A percentile compares a stretch with the other conserved stretches of the same genome.
These are phyloP conservation scores for Steccherinum ochraceum DNA, from an alignment of 768 basidiomycete species.

Conservation along the genomic window DNA sequence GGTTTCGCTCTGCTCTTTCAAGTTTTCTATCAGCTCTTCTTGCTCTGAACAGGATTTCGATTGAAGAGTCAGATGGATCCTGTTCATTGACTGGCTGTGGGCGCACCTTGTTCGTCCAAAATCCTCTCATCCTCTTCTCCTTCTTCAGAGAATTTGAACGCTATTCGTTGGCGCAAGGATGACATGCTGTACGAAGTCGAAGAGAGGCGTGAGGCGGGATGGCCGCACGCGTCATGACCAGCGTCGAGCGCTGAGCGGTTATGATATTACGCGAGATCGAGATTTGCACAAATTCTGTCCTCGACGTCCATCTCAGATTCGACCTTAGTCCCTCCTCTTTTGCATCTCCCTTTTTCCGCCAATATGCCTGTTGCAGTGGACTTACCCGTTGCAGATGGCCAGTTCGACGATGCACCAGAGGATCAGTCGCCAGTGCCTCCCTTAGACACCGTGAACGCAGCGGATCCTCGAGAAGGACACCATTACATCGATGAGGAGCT, in stretches of 20 bases:
- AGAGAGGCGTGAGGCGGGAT: no score
- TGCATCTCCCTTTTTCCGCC: neutral
- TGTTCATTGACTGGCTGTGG: neutral
- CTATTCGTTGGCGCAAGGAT: slow-evolving; percentile 14
- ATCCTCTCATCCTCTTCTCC: slow-evolving; percentile 11
- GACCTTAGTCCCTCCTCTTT: neutral
- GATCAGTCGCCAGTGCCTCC: slow-evolving; percentile 8
- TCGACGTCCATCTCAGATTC: neutral
- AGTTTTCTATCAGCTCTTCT: slow-evolving; percentile 19
- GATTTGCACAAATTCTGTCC: neutral
- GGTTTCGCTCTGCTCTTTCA: slow-evolving; percentile 12
- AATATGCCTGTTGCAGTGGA: slow-evolving; percentile 4
- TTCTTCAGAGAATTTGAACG: slow-evolving; percentile 17
- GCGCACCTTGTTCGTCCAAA: slow-evolving; percentile 22
- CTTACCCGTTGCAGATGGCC: slow-evolving; percentile 37
- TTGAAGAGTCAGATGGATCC: neutral
- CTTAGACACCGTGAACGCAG: neutral
- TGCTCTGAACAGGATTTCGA: slow-evolving; percentile 14
- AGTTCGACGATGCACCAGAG: slow-evolving; percentile 57
- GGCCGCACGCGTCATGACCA: no score
- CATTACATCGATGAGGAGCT: slow-evolving; percentile 27
- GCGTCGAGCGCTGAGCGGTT: no score
- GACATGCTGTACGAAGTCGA: no score
- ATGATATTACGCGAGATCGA: neutral
- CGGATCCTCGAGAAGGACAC: slow-evolving; percentile 22